Percentiles rank a stretch among this genome's conserved stretches.
phyloP scores from a whole-genome alignment of 768 basidiomycete genomes.

The Tulasnella sp. region DNA sequence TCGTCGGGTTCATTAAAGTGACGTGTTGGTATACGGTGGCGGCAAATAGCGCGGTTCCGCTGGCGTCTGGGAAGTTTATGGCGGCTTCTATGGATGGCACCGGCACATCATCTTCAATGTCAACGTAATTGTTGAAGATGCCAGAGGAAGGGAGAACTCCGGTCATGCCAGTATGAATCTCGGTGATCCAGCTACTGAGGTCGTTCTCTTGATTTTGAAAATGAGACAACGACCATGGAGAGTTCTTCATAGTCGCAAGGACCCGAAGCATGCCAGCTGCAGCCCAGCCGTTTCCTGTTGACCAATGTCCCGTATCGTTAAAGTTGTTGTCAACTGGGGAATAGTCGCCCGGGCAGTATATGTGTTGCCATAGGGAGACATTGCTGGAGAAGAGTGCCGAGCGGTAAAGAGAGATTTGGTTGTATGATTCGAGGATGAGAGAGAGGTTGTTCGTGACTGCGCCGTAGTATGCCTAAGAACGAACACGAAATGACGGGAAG shows the following conservation, averaged over 20 bases:
- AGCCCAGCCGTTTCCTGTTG: slow-evolving; percentile 28
- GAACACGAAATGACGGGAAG: slow-evolving; percentile 15
- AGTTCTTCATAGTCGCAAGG: slow-evolving; percentile 23
- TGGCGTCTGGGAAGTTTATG: slow-evolving; percentile 19
- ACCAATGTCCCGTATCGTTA: slow-evolving; percentile 23
- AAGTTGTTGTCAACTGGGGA: background rate
- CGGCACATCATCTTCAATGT: background rate
- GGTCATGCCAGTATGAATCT: slow-evolving; percentile 20
- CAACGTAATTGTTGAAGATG: slow-evolving; percentile 23
- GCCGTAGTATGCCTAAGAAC: slow-evolving; percentile 25
- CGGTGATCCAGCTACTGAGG: slow-evolving; percentile 23
- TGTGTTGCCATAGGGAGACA: slow-evolving; percentile 24
- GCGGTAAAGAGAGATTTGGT: slow-evolving; percentile 26
- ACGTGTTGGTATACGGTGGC: slow-evolving; percentile 23
- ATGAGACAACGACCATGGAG: slow-evolving; percentile 12
- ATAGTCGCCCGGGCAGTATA: slow-evolving; percentile 8
- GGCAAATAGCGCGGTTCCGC: slow-evolving; percentile 24
- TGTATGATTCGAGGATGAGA: slow-evolving; percentile 20
- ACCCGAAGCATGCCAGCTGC: slow-evolving; percentile 26
- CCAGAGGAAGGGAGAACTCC: slow-evolving; percentile 15
- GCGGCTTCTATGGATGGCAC: background rate
- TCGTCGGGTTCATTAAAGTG: background rate
- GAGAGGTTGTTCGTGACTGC: slow-evolving; percentile 14
- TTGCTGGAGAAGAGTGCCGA: slow-evolving; percentile 16
- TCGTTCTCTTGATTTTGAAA: slow-evolving; percentile 18